A percentile compares a stretch with the other conserved stretches of the same genome.
phyloP scores from a whole-genome alignment of 306 rosid genomes.

The Malus domestica region ASM211411v1 NC_041801.1:12625501-12626000 shows the following conservation, averaged over 20 bases:
- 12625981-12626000: slow-evolving; percentile 30
- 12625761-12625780: background rate
- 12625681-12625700: background rate
- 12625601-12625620: no score
- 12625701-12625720: background rate
- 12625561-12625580: no score
- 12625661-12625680: background rate
- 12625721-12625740: background rate
- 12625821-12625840: background rate
- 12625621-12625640: no score
- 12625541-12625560: no score
- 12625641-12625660: background rate
- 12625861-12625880: background rate
- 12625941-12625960: slow-evolving; percentile 32
- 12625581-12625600: no score
- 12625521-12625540: no score
- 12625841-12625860: background rate
- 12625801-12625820: background rate
- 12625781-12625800: background rate
- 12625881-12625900: slow-evolving; percentile 29
- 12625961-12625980: slow-evolving; percentile 28
- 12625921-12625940: slow-evolving; percentile 27
- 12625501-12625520: no score
- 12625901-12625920: slow-evolving; percentile 10
- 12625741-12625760: background rate